Conservation (phyloP, 176 grass and related monocot genomes). For the Oryza rufipogon region DNA sequence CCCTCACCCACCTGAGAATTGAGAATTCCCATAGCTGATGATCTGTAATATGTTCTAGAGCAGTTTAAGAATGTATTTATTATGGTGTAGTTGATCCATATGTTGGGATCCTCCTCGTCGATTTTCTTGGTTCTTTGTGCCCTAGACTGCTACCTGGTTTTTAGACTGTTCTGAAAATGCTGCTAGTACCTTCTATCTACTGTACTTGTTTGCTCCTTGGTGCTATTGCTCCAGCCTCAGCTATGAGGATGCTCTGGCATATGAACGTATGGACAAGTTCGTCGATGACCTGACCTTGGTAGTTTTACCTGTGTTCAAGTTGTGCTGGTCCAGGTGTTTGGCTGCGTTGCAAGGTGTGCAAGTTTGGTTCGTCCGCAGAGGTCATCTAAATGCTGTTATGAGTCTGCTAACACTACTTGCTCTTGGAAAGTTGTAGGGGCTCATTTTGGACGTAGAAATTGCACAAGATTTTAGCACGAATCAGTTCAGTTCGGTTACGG, state of each 20-base stretch:
- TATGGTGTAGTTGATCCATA: constrained; percentile 49
- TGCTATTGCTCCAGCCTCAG: not conserved
- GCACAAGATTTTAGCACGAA: no score
- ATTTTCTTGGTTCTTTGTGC: constrained; percentile 15
- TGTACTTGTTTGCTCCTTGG: not conserved
- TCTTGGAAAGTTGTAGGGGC: no score
- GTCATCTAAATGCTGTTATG: no score
- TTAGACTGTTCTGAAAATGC: constrained; percentile 16
- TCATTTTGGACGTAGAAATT: no score
- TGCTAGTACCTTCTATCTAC: not conserved
- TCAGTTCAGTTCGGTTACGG: no score
- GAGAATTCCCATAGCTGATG: constrained; percentile 45
- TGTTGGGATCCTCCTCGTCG: constrained; percentile 26
- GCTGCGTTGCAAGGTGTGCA: not conserved
- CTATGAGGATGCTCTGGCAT: not conserved
- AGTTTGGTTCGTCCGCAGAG: no score
- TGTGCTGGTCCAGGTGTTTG: not conserved
- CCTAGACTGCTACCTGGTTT: not conserved
- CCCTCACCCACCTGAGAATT: constrained; percentile 43
- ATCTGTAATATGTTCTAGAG: constrained; percentile 64
- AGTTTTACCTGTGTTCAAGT: not conserved
- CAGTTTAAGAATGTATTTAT: constrained; percentile 68
- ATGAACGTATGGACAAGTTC: not conserved
- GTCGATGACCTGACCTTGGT: not conserved
- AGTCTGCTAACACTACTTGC: no score